phyloP scores from a whole-genome alignment of 2,329 filamentous ascomycete genomes.

The Colletotrichum sp. region DNA sequence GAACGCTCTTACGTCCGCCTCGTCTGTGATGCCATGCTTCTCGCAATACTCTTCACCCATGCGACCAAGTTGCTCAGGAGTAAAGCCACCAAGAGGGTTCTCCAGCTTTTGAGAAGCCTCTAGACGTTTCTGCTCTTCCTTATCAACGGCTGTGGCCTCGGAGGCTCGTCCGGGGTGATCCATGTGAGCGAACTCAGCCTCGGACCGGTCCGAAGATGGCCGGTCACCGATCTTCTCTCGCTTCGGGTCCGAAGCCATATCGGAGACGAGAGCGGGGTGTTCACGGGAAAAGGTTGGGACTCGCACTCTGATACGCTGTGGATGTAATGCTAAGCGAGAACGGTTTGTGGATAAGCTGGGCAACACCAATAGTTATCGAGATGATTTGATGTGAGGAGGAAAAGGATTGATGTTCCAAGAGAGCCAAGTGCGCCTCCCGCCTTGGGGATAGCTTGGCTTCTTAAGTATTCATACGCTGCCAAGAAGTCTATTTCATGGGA shows the following conservation, averaged over 20 bases:
- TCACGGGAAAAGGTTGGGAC: neutral
- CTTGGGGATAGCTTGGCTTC: neutral
- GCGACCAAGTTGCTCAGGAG: constrained; percentile 51
- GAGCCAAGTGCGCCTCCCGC: neutral
- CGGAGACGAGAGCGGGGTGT: neutral
- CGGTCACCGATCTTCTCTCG: neutral
- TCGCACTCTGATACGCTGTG: neutral
- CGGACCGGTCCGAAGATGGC: neutral
- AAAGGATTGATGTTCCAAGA: neutral
- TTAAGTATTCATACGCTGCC: neutral
- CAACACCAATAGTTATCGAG: neutral
- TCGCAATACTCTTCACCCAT: constrained; percentile 65
- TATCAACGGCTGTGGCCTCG: constrained; percentile 22
- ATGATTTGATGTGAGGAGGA: neutral
- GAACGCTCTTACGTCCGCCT: constrained; percentile 64
- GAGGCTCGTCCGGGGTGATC: neutral
- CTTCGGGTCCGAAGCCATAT: neutral
- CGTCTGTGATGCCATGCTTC: constrained; percentile 57
- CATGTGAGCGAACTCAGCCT: neutral
- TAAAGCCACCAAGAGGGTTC: constrained; percentile 46
- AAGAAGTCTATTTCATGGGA: neutral
- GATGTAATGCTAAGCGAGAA: neutral
- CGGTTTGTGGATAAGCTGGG: neutral
- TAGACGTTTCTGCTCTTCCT: constrained; percentile 31
- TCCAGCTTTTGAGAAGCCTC: constrained; percentile 42